Evolutionary conservation across 345 rosid genomes (phyloP), one percentile per base, ranked within the genome.

Genomic region (Aurinia saxatilis): DNA sequence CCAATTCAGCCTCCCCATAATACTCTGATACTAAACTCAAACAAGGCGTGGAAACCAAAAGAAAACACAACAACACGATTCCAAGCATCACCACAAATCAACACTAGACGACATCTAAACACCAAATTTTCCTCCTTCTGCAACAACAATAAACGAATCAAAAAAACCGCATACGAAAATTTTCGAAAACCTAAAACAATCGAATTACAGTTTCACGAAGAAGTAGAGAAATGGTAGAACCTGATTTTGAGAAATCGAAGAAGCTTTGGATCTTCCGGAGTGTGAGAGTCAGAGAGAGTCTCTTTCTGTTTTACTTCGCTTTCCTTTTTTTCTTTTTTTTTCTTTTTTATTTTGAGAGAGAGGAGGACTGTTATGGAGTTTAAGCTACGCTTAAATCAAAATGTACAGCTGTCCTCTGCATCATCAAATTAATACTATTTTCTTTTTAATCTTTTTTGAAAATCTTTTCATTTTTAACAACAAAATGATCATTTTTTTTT

Each of bases 11-110:
- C 35, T 39, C 71, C 58, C 52, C 39, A 46, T 55, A n/a, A n/a
- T n/a, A 65, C 72, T 67, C 60, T 66, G 55, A 64, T 39, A n/a
- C n/a, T n/a, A 71, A 73, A 68, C 75, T 72, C 36, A 71, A 65
- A 57, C 79, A 79, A 66, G 77, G 65, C 17, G 73, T 14, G 34
- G 67, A 60, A 12, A 72, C 80, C 54, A 83, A 74, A 42, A 86
- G 64, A 64, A 84, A 52, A 77, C 76, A 73, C 79, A 78, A 81
- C 64, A 54, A 67, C 55, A 82, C 70, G 55, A 59, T 57, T 50
- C 73, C 50, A 34, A 59, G 78, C 89, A 80, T 73, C 65, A 67
- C 72, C 67, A 65, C 47, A 2, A 56, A 27, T 39, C 5, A 7
- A 39, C 38, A 42, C 39, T 29, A 30, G 30, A 57, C 8, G 59